Base-by-base conservation (phyloP, 768 basidiomycete species). In the Amanita molliuscula region DNA sequence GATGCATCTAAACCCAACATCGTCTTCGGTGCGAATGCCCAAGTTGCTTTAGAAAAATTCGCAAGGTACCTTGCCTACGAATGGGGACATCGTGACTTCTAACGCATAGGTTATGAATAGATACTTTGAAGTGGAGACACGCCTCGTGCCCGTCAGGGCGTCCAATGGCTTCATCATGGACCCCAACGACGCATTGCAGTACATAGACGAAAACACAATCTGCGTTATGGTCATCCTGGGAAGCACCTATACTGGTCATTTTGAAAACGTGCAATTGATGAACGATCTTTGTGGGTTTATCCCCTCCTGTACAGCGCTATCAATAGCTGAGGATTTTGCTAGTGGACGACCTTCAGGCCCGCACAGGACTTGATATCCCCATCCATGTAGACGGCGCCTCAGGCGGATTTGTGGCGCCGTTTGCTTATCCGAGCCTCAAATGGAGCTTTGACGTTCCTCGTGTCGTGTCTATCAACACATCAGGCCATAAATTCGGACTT, bases 311-410 rank as follows among this genome's bases (percentile, higher is more conserved):
- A n/a, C 18, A 16, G 10, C 18, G n/a, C 44, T 29, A 21, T 6
- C 8, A 29, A 25, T 10, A 28, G 15, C 38, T 42, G n/a, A 41
- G 41, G 10, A 50, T 11, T 42, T 25, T 16, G 44, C 3, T 46
- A 76, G 71, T 82, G 51, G 78, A 80, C 56, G 70, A 76, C 48
- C 68, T 78, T 53, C 67, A 82, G 55, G 58, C 63, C 42, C 67
- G 74, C 52, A 81, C 76, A 2, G 82, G 82, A 1, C 67, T 74
- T 44, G 65, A 75, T 55, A 68, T 85, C 53, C 78, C 78, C 6
- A 82, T 85, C 48, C 82, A 85, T 55, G 82, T 84, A 18, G 81
- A 83, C 54, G 81, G 70, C 6, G 81, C 81, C 6, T 77, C 75
- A 4, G 77, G 78, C 11, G 83, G 73, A 0, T 80, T 86, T 59